These are phyloP conservation scores for Talaromyces sp. DNA, from an alignment of 2,329 filamentous ascomycete species.

Conservation along the genomic window DNA sequence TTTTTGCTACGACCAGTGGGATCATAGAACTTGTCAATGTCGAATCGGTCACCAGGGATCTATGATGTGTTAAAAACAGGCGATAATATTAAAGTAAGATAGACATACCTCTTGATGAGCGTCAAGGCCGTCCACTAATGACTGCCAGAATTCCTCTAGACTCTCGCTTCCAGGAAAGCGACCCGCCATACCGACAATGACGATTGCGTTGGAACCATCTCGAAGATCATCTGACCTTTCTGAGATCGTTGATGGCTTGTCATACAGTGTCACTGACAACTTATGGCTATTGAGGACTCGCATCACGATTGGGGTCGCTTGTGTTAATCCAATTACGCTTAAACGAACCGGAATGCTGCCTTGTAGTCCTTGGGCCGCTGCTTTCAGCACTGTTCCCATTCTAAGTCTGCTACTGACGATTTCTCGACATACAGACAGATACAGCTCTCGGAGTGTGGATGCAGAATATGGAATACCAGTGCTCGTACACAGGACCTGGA, in stretches of 20 bases:
- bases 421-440: neutral
- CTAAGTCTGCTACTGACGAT: neutral
- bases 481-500: neutral
- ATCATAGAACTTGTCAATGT: slow-evolving; percentile 67
- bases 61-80: slow-evolving; percentile 10
- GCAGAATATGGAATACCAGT: neutral
- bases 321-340: neutral
- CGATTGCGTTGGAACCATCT: slow-evolving; percentile 44
- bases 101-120: neutral
- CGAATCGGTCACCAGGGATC: slow-evolving; percentile 66
- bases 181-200: slow-evolving; percentile 76
- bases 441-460: neutral
- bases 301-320: neutral
- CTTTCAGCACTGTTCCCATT: neutral
- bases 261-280: neutral
- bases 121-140: slow-evolving; percentile 58
- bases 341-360: neutral
- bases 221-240: neutral
- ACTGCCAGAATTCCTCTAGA: slow-evolving; percentile 66
- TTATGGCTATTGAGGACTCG: neutral
- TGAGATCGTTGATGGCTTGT: neutral
- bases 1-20: slow-evolving; percentile 69
- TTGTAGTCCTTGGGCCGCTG: neutral
- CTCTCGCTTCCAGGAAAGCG: slow-evolving; percentile 65
- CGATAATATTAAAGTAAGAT: neutral